Conservation (phyloP, 1,284 basidiomycete species). For the Marasmius tenuissimus region DNA sequence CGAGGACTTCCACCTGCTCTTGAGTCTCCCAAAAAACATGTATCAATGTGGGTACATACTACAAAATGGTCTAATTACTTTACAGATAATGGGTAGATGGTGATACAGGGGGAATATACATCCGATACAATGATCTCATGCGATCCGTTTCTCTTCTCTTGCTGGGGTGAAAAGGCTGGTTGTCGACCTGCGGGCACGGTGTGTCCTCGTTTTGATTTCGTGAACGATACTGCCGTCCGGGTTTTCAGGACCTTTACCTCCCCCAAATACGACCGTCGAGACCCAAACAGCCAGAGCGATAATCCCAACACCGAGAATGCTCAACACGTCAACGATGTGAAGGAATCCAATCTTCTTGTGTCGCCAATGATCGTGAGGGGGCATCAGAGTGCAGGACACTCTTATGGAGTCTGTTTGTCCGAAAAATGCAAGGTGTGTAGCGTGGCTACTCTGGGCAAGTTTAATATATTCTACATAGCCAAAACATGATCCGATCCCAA, state of each 20-base stretch:
- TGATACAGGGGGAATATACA: not conserved
- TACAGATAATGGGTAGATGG: not conserved
- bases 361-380: not conserved
- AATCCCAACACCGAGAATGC: not conserved
- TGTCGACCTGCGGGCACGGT: not conserved
- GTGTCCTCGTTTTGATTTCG: not conserved
- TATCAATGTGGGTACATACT: not conserved
- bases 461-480: not conserved
- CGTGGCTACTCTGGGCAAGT: not conserved
- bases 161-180: not conserved
- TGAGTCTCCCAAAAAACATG: not conserved
- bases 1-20: not conserved
- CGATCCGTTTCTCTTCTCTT: not conserved
- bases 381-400: not conserved
- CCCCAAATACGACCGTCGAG: not conserved
- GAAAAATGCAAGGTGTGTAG: not conserved
- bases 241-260: not conserved
- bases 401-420: not conserved
- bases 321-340: not conserved
- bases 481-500: too few relatives aligned
- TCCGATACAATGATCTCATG: not conserved
- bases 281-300: not conserved
- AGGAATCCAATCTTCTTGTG: not conserved
- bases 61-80: not conserved
- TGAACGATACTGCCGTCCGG: not conserved